Conservation (phyloP, 495 filamentous ascomycete species). For the Penicillium coffeae region DNA sequence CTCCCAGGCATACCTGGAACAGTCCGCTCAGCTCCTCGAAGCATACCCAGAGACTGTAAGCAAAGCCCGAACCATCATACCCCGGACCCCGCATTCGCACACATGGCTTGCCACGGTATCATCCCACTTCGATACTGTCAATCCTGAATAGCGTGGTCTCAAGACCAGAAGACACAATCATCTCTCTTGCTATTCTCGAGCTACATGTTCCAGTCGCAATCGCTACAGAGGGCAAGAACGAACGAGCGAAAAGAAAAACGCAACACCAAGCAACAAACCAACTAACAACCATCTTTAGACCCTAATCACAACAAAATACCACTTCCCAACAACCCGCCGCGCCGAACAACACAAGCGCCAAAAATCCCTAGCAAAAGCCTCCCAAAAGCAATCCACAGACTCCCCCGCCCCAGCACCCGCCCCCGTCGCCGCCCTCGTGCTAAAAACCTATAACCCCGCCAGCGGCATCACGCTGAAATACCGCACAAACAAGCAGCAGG, state of each 20-base stretch:
- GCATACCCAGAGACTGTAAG: constrained; percentile 62
- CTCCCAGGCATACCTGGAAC: constrained; percentile 59
- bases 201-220: no score
- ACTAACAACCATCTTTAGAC: constrained; percentile 53
- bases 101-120: no score
- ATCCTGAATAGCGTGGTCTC: no score
- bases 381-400: constrained; percentile 8
- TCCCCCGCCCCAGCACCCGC: constrained; percentile 20
- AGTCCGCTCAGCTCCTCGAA: constrained; percentile 58
- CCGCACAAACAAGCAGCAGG: constrained; percentile 82
- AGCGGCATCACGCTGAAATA: constrained; percentile 86
- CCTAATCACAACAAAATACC: constrained; percentile 81
- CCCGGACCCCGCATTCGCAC: background rate
- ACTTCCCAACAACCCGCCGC: constrained; percentile 50
- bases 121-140: no score
- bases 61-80: constrained; percentile 2
- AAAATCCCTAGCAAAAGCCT: constrained; percentile 20
- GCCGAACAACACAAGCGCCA: constrained; percentile 21
- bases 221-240: no score
- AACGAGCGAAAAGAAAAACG: no score
- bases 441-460: constrained; percentile 87
- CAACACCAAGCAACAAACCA: constrained; percentile 2
- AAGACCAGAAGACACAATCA: no score
- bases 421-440: constrained; percentile 60
- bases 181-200: no score